Conservation (phyloP, 1,284 basidiomycete species). For the Leucoagaricus sp. region DNA sequence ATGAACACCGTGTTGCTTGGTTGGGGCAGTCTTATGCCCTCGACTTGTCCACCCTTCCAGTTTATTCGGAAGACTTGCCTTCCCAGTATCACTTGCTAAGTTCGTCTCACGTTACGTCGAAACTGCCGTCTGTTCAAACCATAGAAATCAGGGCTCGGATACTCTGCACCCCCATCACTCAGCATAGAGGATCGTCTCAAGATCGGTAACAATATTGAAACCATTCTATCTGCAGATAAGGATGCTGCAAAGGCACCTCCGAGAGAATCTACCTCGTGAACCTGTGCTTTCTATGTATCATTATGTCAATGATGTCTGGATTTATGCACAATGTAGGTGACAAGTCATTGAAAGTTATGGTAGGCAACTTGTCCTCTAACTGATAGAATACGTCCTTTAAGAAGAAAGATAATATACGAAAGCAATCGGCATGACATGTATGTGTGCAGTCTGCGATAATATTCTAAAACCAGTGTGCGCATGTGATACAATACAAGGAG, state of each 20-base stretch:
- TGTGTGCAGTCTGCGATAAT: constrained; percentile 1
- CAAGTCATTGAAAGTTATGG: background rate
- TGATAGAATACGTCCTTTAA: background rate
- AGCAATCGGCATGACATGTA: background rate
- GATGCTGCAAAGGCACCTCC: constrained; percentile 40
- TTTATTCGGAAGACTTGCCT: constrained; percentile 53
- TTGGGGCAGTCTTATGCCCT: constrained; percentile 69
- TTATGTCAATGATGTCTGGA: background rate
- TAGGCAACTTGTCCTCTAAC: no score
- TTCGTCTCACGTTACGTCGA: constrained; percentile 15
- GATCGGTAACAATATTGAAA: constrained; percentile 38
- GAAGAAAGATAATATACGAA: background rate
- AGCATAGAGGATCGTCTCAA: constrained; percentile 38
- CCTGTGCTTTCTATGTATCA: background rate
- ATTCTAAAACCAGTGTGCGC: background rate
- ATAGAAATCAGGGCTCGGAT: constrained; percentile 36
- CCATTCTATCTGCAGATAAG: constrained; percentile 34
- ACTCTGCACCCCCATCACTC: constrained; percentile 33
- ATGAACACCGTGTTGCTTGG: constrained; percentile 68
- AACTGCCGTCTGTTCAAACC: background rate
- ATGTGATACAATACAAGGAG: constrained; percentile 7
- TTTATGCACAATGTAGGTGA: background rate
- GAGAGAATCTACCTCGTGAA: constrained; percentile 18
- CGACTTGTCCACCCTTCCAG: constrained; percentile 56
- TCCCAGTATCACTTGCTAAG: constrained; percentile 73